Evolutionary conservation across 805 yeast genomes (phyloP), one percentile per base, ranked within the genome.

Genomic region (Dipodascopsis uninucleata): DNA sequence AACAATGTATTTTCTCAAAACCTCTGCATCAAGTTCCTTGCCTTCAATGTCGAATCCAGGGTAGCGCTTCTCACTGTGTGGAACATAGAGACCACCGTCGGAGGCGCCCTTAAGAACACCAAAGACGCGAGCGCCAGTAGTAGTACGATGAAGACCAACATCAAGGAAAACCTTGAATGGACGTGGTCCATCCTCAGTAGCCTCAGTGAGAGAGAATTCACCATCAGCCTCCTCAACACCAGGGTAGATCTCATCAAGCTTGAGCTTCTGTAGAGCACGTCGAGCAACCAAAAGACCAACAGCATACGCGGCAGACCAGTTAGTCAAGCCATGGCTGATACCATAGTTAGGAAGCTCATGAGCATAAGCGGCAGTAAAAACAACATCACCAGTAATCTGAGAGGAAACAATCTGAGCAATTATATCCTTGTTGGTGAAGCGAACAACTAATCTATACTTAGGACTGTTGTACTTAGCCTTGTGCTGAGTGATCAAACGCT

Each of bases 81-180:
- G 98, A 70, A 93, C 79, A 89, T 85, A 87, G 68, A 93, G 79
- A 67, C 98, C 98, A 85, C 98, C 98, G 72, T 93, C 98, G 58
- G 97, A 90, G 69, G 98, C 98, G 85, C 98, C 98, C 84, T 93
- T 93, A 69, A 93, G 79, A 70, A 93, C 97, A 86, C 97, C 98
- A 68, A 93, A 93, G 72, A 93, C 81, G 77, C 95, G 86, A 71
- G 97, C 97, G 87, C 98, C 98, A 68, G 97, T 89, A 78, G 98
- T 93, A 77, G 98, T 88, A 84, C 98, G 89, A 77, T 88, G 95
- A 73, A 93, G 79, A 86, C 98, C 98, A 69, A 93, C 89, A 72
- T 93, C 98, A 70, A 93, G 81, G 87, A 80, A 93, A 63, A 89
- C 97, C 84, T 93, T 93, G 95, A 93, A 93, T 71, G 98, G 98